phyloP scores from a whole-genome alignment of 2,329 filamentous ascomycete species.

The Cadophora sp. region DNA sequence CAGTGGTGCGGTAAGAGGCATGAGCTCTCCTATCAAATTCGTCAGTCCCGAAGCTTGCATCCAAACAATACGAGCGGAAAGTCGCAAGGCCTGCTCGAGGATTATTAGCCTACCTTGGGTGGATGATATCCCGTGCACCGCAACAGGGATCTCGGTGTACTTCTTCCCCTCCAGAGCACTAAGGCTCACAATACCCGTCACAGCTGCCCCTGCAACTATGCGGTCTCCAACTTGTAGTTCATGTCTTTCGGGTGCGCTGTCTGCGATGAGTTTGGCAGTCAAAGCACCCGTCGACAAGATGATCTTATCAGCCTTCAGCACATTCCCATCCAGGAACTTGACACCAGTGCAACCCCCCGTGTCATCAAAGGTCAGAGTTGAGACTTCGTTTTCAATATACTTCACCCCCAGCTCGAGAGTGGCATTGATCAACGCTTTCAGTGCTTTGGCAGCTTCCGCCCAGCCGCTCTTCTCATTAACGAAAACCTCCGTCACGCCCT shows the following conservation, averaged over 20 bases:
- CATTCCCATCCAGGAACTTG: conserved; percentile 51
- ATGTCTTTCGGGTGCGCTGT: conserved; percentile 55
- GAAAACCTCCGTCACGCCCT: neutral
- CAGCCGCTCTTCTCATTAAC: neutral
- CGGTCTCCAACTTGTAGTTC: conserved; percentile 59
- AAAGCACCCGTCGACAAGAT: conserved; percentile 63
- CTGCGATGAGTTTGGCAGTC: conserved; percentile 59
- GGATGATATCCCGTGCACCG: neutral
- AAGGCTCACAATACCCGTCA: conserved; percentile 51
- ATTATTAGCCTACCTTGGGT: conserved; percentile 41
- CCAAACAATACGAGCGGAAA: too few relatives aligned
- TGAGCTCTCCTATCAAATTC: neutral
- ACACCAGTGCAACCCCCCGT: neutral
- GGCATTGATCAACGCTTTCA: neutral
- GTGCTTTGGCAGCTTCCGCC: neutral
- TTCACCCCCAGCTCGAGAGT: neutral
- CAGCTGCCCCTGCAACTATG: conserved; percentile 63
- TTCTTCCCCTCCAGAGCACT: conserved; percentile 37
- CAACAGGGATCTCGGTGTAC: neutral
- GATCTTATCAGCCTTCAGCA: conserved; percentile 57
- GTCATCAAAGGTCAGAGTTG: neutral
- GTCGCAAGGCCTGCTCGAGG: too few relatives aligned
- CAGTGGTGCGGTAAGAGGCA: conserved; percentile 48
- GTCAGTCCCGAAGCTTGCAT: neutral
- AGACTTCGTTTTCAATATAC: neutral